Evolutionary conservation across 225 moss, liverwort and hornwort genomes (phyloP).

Genomic region (Rhytidiadelphus loreus): DNA sequence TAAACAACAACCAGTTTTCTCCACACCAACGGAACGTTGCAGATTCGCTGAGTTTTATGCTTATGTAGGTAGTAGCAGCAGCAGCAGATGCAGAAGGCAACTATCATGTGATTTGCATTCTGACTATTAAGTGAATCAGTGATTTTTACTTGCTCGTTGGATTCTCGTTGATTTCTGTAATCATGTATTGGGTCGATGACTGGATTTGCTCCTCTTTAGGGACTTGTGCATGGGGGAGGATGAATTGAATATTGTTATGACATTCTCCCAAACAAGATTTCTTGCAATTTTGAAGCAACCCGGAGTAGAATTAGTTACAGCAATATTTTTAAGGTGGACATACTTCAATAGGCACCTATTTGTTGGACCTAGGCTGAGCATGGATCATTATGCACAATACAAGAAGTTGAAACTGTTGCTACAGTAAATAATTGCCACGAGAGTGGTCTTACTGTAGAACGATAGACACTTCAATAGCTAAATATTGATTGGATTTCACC

Average conservation of each 20-base stretch:
- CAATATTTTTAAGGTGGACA: background rate
- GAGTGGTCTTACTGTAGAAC: no score
- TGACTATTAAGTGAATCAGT: background rate
- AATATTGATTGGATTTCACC: background rate
- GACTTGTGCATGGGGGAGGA: background rate
- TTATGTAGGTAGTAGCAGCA: background rate
- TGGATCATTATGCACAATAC: background rate
- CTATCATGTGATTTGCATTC: constrained; percentile 5
- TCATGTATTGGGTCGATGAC: background rate
- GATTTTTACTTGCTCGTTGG: background rate
- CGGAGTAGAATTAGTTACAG: background rate
- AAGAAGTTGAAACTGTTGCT: background rate
- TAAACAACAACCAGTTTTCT: background rate
- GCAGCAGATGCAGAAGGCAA: constrained; percentile 1
- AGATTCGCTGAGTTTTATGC: background rate
- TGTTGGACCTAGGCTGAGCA: no score
- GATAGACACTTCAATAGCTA: background rate
- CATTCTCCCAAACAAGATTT: background rate
- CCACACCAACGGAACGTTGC: background rate
- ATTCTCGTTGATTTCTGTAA: background rate
- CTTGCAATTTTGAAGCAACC: background rate
- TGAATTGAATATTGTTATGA: background rate
- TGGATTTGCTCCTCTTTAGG: background rate
- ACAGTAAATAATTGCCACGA: no score
- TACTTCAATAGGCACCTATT: background rate